Base-by-base conservation (phyloP, 2,329 filamentous ascomycete species). In the Hypoxylon sp. region DNA sequence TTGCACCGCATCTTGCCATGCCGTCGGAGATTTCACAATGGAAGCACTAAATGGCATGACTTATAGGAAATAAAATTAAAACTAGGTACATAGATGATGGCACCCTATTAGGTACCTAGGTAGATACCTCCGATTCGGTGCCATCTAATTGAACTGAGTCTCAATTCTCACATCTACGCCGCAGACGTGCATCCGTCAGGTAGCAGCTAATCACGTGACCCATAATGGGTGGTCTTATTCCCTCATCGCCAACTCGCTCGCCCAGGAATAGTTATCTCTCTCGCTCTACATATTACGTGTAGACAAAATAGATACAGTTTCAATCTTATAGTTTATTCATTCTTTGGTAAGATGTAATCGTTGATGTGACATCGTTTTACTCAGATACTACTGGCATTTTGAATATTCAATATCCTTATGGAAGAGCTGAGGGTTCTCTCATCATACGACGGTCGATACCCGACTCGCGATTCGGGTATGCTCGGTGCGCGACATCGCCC, bases 1-100 rank as follows among this genome's bases (percentile, higher is more conserved):
- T 21, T 63, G 41, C 7, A 66, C 65, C 4, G 65, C 61, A 48
- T 65, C 57, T 30, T 70, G 61, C 65, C 65, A 68, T 19, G 65
- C 28, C 11, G 13, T 41, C n/a, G 65, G 60, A 21, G 19, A n/a
- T 43, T 21, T 62, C 19, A 9, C 17, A 28, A 28, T 13, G 43
- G 25, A 28, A 28, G 7, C 32, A 13, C 58, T 11, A n/a, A 21
- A 14, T 11, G 25, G 49, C 60, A 65, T 58, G 45, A 23, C 45
- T 30, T 25, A 11, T 5, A n/a, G 25, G 38, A 3, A 34, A 23
- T 51, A 36, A 11, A n/a, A 11, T 10, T 1, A 5, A 50, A 32
- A 17, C 23, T 23, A n/a, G n/a, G 25, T 3, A 30, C 28, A 34
- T 14, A 32, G n/a, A 50, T 28, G 10, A 32, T 13, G 25, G 49